Evolutionary conservation across 441 rosid species (phyloP), one percentile per base, ranked within the genome.

Genomic region (Erodium moschatum): DNA sequence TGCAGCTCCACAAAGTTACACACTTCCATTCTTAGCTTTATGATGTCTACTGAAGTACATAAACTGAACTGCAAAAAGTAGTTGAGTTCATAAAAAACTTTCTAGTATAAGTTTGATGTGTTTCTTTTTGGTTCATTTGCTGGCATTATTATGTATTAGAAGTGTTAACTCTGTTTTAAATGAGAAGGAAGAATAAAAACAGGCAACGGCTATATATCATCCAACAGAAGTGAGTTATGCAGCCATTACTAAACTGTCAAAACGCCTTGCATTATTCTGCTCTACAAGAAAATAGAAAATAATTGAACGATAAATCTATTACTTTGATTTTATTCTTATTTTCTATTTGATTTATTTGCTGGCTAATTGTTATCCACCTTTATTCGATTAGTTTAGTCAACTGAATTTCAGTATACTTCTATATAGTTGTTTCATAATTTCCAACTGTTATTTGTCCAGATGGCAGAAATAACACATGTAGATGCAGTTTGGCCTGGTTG

Each of bases 401-500:
- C 29, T 27, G 65, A 61, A 27, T 61, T 61, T 11, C 35, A 27
- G 16, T 61, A 24, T 61, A 24, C 18, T 61, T 61, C 15, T 61
- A 7, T 27, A 27, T 16, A 24, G 3, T 61, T 24, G 65, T 9
- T 61, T 27, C 13, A 61, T 61, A 77, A 69, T 38, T 76, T 60
- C 66, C 66, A 62, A 71, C 63, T 21, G 20, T 48, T 78, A 68
- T 31, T 72, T 75, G 44, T 70, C 72, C 83, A 96, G 99, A 92
- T 92, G 97, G 99, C 97, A 35, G 99, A 96, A 78, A 85, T 88
- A 78, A 96, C 99, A 13, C 91, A 67, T 72, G 99, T 96, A 68
- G 99, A 96, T 84, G 99, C 99, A 16, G 97, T 96, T 76, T 96
- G 99, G 99, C 99, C 99, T 81, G 99, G 99, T 69, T 96, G 99